phyloP scores from a whole-genome alignment of 2,329 filamentous ascomycete species.

The Amesomyces nigricolor region DNA sequence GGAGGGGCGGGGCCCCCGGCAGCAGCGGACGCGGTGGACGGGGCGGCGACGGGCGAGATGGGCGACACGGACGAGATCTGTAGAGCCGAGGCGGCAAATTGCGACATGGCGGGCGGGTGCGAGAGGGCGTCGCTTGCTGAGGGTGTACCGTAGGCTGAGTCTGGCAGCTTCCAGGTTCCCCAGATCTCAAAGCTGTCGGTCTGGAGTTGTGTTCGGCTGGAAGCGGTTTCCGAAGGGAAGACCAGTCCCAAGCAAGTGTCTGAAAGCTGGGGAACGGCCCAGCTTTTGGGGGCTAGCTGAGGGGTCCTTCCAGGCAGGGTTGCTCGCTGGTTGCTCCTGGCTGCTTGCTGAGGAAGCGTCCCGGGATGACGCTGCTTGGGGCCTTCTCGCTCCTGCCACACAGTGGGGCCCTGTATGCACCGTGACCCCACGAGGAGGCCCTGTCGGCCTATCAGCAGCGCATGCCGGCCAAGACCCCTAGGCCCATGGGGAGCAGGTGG shows the following conservation, averaged over 20 bases:
- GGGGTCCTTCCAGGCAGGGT: conserved; percentile 1
- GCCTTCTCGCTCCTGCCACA: not conserved
- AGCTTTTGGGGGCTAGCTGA: conserved; percentile 21
- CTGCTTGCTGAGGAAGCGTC: conserved; percentile 8
- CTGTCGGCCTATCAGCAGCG: conserved; percentile 8
- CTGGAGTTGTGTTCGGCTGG: conserved; percentile 15
- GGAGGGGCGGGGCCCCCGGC: conserved; percentile 18
- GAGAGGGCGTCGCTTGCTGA: conserved; percentile 1
- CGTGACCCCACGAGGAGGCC: not conserved
- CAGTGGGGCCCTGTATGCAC: not conserved
- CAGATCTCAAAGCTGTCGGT: conserved; percentile 2
- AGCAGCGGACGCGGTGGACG: conserved; percentile 19
- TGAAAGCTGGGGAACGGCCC: conserved; percentile 19
- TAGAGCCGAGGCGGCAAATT: conserved; percentile 22
- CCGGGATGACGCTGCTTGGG: conserved; percentile 13
- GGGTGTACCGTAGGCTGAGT: not conserved
- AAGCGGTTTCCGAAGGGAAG: conserved; percentile 32
- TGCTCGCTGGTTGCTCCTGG: no score
- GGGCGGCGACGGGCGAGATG: conserved; percentile 23
- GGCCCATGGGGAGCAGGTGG: no score
- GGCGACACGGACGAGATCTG: conserved; percentile 23
- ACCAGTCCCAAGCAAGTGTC: conserved; percentile 8
- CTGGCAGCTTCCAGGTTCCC: not conserved
- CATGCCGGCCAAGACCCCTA: not conserved
- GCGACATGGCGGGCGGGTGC: conserved; percentile 23